phyloP scores from a whole-genome alignment of 2,329 filamentous ascomycete genomes.

The Chaetoscypha palmicola region DNA sequence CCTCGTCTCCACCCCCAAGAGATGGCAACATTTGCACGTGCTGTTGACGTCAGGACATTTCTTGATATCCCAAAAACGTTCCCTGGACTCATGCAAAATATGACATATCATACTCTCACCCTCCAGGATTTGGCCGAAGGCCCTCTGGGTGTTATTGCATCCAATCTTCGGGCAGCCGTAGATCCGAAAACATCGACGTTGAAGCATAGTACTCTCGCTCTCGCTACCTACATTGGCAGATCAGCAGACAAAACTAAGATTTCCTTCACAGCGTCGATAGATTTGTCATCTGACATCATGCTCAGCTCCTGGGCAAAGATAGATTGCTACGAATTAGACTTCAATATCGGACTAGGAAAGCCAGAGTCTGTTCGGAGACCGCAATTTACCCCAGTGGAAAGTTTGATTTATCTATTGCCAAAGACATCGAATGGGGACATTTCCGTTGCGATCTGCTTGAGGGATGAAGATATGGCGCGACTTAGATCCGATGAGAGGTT shows the following conservation, averaged over 20 bases:
- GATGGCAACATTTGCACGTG: not conserved
- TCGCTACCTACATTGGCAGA: constrained; percentile 36
- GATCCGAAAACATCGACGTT: constrained; percentile 30
- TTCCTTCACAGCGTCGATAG: constrained; percentile 32
- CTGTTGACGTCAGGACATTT: constrained; percentile 1
- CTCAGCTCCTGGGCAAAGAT: constrained; percentile 49
- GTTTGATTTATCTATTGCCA: constrained; percentile 3
- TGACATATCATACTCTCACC: constrained; percentile 35
- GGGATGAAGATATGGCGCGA: constrained; percentile 4
- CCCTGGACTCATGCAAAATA: constrained; percentile 32
- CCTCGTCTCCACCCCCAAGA: not conserved
- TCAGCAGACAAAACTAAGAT: constrained; percentile 32
- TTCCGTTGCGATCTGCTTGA: constrained; percentile 5
- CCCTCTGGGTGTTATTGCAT: constrained; percentile 34
- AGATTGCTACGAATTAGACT: constrained; percentile 18
- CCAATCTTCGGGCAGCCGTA: constrained; percentile 35
- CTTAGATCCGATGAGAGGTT: constrained; percentile 2
- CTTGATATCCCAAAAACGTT: not conserved
- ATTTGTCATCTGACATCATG: constrained; percentile 39
- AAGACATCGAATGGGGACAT: constrained; percentile 1
- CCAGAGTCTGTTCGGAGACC: constrained; percentile 3
- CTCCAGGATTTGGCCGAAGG: constrained; percentile 27
- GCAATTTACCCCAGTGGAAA: not conserved
- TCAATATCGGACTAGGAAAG: constrained; percentile 4
- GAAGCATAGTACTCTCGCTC: constrained; percentile 32